Conservation (phyloP, 2,329 filamentous ascomycete species). For the Metarhizium rileyi region DNA sequence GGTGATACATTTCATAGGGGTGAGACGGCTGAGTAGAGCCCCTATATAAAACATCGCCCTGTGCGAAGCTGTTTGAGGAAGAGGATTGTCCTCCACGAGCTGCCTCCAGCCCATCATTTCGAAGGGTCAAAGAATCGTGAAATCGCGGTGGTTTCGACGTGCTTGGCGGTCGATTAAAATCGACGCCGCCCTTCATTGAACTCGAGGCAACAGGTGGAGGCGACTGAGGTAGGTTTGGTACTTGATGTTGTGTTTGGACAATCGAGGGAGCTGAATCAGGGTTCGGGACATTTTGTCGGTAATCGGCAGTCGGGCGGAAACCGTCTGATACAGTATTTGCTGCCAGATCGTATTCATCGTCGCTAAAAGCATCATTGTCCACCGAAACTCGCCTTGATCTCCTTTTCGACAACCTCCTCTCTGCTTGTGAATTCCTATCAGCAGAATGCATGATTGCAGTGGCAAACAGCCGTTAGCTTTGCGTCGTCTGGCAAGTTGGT, state of each 20-base stretch:
- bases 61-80: constrained; percentile 14
- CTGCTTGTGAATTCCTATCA: constrained; percentile 28
- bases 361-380: constrained; percentile 15
- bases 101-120: constrained; percentile 37
- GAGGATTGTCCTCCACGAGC: constrained; percentile 4
- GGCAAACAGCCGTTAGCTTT: neutral
- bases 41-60: constrained; percentile 54
- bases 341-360: constrained; percentile 38
- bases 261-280: constrained; percentile 14
- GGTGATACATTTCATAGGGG: constrained; percentile 77
- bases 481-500: neutral
- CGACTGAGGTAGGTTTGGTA: constrained; percentile 9
- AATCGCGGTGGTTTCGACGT: constrained; percentile 42
- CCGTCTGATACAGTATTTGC: constrained; percentile 44
- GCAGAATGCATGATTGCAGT: constrained; percentile 30
- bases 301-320: constrained; percentile 28
- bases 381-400: constrained; percentile 29
- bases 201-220: constrained; percentile 12
- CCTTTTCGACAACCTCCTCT: constrained; percentile 33
- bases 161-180: constrained; percentile 39
- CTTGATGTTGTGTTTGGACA: constrained; percentile 3
- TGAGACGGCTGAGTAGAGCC: constrained; percentile 68
- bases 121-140: constrained; percentile 40
- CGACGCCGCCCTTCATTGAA: constrained; percentile 14
- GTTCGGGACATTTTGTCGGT: neutral